These are phyloP conservation scores for Claviceps capensis DNA, from an alignment of 2,329 filamentous ascomycete genomes.

Conservation along the genomic window DNA sequence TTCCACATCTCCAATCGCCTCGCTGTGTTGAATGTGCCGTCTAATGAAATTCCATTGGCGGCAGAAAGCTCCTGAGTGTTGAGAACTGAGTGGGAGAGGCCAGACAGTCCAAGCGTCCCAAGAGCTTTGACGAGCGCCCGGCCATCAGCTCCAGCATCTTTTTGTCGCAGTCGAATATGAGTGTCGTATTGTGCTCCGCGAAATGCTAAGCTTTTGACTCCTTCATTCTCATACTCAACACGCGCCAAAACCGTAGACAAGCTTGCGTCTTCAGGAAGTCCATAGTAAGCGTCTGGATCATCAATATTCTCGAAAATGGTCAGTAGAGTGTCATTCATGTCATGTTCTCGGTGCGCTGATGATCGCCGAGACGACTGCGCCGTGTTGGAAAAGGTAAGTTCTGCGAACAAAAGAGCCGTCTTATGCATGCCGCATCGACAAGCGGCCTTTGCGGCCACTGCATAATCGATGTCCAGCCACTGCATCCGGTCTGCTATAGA, in stretches of 20 bases:
- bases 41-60: conserved; percentile 43
- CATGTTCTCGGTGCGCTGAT: conserved; percentile 38
- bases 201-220: conserved; percentile 76
- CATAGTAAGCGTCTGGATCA: conserved; percentile 93
- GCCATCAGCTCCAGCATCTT: conserved; percentile 43
- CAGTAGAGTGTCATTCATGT: conserved; percentile 57
- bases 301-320: conserved; percentile 84
- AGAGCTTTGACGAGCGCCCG: conserved; percentile 64
- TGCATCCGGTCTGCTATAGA: conserved; percentile 65
- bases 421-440: conserved; percentile 73
- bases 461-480: conserved; percentile 79
- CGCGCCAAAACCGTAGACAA: conserved; percentile 65
- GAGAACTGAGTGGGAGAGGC: conserved; percentile 68
- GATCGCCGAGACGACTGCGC: conserved; percentile 51
- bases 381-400: conserved; percentile 50
- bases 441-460: conserved; percentile 56
- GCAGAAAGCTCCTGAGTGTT: conserved; percentile 50
- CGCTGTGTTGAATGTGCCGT: conserved; percentile 66
- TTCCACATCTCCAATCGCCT: conserved; percentile 86
- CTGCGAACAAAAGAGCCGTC: conserved; percentile 70
- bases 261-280: conserved; percentile 64
- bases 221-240: conserved; percentile 81
- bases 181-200: conserved; percentile 85
- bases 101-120: conserved; percentile 69
- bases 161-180: conserved; percentile 51